Conservation (phyloP, 257 asterid genomes). For the Solanum pimpinellifolium region DNA sequence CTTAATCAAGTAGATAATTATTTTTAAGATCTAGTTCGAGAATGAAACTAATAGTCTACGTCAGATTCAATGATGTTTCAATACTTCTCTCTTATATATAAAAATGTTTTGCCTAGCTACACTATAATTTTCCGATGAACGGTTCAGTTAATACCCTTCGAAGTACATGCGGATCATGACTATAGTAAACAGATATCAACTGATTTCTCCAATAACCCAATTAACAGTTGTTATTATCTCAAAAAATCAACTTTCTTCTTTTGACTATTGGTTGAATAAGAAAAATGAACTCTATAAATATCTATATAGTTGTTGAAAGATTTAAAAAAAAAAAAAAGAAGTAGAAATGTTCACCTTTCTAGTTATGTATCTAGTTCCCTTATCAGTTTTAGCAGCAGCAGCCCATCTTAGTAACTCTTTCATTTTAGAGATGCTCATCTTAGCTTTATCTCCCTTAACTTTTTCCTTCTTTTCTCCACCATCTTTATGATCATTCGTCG, state of each 20-base stretch:
- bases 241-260: too few relatives aligned
- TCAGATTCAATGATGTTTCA: too few relatives aligned
- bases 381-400: conserved; percentile 48
- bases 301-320: background rate
- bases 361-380: conserved; percentile 36
- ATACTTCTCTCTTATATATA: too few relatives aligned
- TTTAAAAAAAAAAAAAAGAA: background rate
- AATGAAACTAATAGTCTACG: too few relatives aligned
- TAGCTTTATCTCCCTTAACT: conserved; percentile 12
- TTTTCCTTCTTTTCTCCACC: conserved; percentile 27
- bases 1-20: too few relatives aligned
- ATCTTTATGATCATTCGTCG: background rate
- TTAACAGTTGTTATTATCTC: too few relatives aligned
- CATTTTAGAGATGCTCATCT: conserved; percentile 41
- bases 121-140: too few relatives aligned
- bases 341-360: conserved; percentile 35
- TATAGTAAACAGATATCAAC: too few relatives aligned
- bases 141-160: background rate
- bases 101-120: too few relatives aligned
- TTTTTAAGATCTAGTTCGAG: too few relatives aligned
- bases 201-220: too few relatives aligned
- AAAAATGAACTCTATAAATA: background rate
- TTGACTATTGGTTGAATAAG: too few relatives aligned
- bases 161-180: background rate
- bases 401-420: conserved; percentile 74